Evolutionary conservation across 352 stramenopile genomes (phyloP).

Genomic region (Nothophytophthora sp.): DNA sequence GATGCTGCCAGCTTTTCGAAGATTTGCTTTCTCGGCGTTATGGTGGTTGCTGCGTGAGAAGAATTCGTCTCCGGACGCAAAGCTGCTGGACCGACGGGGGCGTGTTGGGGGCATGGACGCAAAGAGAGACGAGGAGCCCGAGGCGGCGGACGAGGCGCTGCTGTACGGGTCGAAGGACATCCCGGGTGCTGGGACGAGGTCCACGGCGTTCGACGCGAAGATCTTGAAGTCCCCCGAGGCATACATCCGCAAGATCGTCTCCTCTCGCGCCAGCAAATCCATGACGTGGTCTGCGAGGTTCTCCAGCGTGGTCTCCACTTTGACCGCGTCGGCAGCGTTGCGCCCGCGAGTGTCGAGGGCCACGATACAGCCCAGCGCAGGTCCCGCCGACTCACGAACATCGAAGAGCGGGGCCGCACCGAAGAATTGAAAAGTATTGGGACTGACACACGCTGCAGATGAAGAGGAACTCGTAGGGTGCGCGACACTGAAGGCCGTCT

Average conservation of each 20-base stretch:
- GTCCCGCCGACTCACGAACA: conserved; percentile 25
- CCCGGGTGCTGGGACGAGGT: conserved; percentile 9
- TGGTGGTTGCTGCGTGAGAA: conserved; percentile 21
- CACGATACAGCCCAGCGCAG: conserved; percentile 59
- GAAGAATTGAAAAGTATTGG: conserved; percentile 61
- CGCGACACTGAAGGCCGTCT: conserved; percentile 51
- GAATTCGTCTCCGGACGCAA: conserved; percentile 36
- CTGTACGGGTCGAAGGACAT: conserved; percentile 37
- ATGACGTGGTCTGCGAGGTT: conserved; percentile 64
- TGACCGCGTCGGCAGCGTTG: conserved; percentile 29
- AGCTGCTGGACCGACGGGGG: conserved; percentile 37
- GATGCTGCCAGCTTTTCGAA: conserved; percentile 8
- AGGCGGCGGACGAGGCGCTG: conserved; percentile 21
- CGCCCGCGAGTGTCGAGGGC: conserved; percentile 54
- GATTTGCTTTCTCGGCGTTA: conserved; percentile 5
- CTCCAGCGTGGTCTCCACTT: conserved; percentile 61
- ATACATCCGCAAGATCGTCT: conserved; percentile 63
- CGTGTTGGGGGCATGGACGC: conserved; percentile 19
- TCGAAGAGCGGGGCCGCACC: conserved; percentile 53
- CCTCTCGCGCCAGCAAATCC: conserved; percentile 56
- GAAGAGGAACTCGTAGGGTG: conserved; percentile 26
- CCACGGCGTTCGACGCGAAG: conserved; percentile 41
- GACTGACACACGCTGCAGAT: conserved; percentile 2
- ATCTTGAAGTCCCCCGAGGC: conserved; percentile 65
- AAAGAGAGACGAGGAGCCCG: conserved; percentile 6